phyloP scores from a whole-genome alignment of 768 basidiomycete species.

The Phylloporus sp. region DNA sequence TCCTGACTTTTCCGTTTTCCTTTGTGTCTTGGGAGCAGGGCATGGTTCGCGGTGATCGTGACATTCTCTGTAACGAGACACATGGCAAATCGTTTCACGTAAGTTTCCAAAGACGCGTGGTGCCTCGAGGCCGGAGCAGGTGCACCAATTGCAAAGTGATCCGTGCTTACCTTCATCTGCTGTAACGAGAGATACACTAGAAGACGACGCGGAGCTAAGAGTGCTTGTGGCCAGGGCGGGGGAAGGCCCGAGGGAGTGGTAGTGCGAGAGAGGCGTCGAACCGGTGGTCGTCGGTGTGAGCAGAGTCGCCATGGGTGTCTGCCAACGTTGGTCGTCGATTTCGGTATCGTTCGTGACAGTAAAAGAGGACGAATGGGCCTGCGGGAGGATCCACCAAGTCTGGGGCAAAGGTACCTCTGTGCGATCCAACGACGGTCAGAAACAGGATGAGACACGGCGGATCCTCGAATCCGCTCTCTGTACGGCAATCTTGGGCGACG shows the following conservation, averaged over 20 bases:
- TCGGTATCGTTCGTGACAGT: conserved; percentile 6
- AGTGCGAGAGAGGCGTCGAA: conserved; percentile 32
- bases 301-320: conserved; percentile 21
- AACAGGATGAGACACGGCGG: conserved; percentile 47
- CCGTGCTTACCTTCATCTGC: conserved; percentile 60
- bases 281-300: conserved; percentile 22
- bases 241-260: conserved; percentile 32
- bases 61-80: conserved; percentile 53
- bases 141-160: conserved; percentile 10
- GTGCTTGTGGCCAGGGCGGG: conserved; percentile 17
- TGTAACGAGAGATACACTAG: conserved; percentile 48
- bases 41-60: conserved; percentile 60
- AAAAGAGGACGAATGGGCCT: background rate
- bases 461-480: conserved; percentile 33
- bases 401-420: conserved; percentile 38
- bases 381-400: conserved; percentile 54
- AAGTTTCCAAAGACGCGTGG: conserved; percentile 26
- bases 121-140: conserved; percentile 20
- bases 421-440: conserved; percentile 35
- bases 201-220: conserved; percentile 37
- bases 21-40: conserved; percentile 38
- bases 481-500: conserved; percentile 1
- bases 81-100: conserved; percentile 33
- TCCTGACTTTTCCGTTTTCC: conserved; percentile 62
- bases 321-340: background rate